Evolutionary conservation across 2,329 filamentous ascomycete genomes (phyloP).

Genomic region (Talaromyces atroroseus): DNA sequence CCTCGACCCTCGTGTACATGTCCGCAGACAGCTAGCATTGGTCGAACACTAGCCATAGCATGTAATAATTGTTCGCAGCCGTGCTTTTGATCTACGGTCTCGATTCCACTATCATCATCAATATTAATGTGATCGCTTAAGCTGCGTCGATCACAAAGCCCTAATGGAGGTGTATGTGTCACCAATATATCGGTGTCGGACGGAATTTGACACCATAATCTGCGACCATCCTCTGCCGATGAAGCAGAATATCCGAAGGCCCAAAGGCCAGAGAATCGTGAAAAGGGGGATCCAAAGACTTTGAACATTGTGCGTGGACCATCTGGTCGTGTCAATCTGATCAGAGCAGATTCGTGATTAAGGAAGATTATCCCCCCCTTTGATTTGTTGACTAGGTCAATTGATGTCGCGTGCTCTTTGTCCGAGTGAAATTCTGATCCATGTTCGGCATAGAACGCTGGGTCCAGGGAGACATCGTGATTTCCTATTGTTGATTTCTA

Average conservation of each 20-base stretch:
- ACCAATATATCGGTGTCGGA: conserved; percentile 49
- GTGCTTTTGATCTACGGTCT: conserved; percentile 18
- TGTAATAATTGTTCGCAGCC: conserved; percentile 47
- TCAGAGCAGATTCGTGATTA: conserved; percentile 42
- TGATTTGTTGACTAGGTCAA: conserved; percentile 34
- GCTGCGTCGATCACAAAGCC: conserved; percentile 39
- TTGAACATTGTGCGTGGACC: conserved; percentile 47
- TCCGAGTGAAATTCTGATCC: conserved; percentile 38
- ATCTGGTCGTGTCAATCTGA: conserved; percentile 41
- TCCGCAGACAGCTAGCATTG: conserved; percentile 52
- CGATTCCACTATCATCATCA: background rate
- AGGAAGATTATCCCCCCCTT: conserved; percentile 43
- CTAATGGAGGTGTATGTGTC: conserved; percentile 52
- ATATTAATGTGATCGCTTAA: conserved; percentile 19
- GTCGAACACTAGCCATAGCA: conserved; percentile 43
- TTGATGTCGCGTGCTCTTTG: conserved; percentile 30
- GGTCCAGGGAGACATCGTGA: conserved; percentile 53
- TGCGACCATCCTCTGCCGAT: conserved; percentile 30
- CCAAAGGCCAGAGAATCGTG: conserved; percentile 44
- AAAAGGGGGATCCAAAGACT: conserved; percentile 56
- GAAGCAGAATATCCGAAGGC: conserved; percentile 49
- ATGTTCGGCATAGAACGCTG: conserved; percentile 42
- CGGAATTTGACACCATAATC: conserved; percentile 48
- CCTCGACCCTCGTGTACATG: conserved; percentile 56
- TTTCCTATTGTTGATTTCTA: conserved; percentile 42